Percentiles rank a stretch among this genome's conserved stretches.
Evolutionary conservation across 768 basidiomycete species (phyloP).

Genomic region (Auricularia cornea): DNA sequence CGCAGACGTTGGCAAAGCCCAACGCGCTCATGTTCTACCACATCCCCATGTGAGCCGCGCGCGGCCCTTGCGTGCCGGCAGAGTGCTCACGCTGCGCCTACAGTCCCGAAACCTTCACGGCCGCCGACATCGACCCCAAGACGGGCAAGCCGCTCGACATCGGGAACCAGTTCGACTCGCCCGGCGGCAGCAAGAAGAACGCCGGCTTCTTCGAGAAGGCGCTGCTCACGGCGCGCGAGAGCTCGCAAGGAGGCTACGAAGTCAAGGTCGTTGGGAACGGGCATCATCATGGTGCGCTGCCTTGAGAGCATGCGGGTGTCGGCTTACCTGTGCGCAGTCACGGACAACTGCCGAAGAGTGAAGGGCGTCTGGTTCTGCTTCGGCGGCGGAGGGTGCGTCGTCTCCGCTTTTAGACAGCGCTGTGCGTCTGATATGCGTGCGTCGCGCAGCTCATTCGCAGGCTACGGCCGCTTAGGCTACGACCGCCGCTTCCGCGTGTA

Average conservation of each 20-base stretch:
- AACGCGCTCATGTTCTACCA: constrained; percentile 98
- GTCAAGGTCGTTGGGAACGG: constrained; percentile 89
- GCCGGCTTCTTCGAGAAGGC: constrained; percentile 83
- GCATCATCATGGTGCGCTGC: constrained; percentile 66
- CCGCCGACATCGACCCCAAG: constrained; percentile 51
- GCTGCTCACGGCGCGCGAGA: constrained; percentile 63
- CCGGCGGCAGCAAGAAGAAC: constrained; percentile 59
- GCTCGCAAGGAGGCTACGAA: constrained; percentile 55
- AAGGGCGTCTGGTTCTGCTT: constrained; percentile 90
- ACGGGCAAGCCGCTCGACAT: constrained; percentile 60
- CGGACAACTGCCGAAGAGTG: constrained; percentile 80
- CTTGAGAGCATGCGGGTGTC: not conserved
- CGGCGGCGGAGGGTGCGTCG: constrained; percentile 68
- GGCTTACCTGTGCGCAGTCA: constrained; percentile 44
- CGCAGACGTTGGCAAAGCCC: constrained; percentile 69
- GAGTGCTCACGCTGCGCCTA: too few species aligned
- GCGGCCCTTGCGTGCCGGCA: too few species aligned
- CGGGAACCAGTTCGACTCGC: constrained; percentile 54
- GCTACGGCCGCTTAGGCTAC: constrained; percentile 76
- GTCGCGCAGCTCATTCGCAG: constrained; percentile 60
- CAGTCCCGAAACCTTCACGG: constrained; percentile 57
- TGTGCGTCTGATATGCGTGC: constrained; percentile 6
- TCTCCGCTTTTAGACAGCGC: not conserved
- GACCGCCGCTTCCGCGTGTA: constrained; percentile 88
- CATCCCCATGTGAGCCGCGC: constrained; percentile 64